Evolutionary conservation across 1,284 basidiomycete genomes (phyloP), one percentile per base, ranked within the genome.

Genomic region (Athelia psychrophila): DNA sequence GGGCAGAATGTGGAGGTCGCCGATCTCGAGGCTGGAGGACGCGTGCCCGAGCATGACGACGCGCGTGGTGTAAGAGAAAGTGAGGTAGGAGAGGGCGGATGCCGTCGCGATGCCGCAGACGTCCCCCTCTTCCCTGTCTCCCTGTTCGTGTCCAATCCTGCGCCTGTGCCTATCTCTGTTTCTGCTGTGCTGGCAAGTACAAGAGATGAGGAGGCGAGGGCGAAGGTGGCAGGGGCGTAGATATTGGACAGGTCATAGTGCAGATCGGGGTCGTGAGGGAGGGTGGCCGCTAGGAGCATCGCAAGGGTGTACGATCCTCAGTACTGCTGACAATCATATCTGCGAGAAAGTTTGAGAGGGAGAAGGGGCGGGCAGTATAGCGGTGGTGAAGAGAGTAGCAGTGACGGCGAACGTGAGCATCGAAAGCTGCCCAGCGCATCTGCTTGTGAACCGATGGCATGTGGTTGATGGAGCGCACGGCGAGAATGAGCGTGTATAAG

Each of bases 81-180:
- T 66, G 3, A 93, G 67, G 50, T 73, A 73, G 49, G 80, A 81
- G 70, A 79, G 81, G 1, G 85, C 76, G 4, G 80, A 86, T 13
- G 74, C 73, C 51, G 81, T 74, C 47, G 78, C 72, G 73, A 64
- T 9, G 80, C 66, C 15, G 83, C 80, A 1, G 85, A 87, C 0
- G 90, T 91, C 23, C 93, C 74, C 59, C 95, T 91, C 69, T 96
- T 95, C 47, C 92, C 83, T 19, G 92, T 81, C 2, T 96, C 80
- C 0, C 93, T 96, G 73, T 97, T 97, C 47, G 85, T 83, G 64
- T 92, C 97, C 6, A 97, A 72, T 51, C 89, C 81, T 10, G 90
- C 84, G 70, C n/a, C n/a, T n/a, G n/a, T n/a, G n/a, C n/a, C n/a
- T n/a, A n/a, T n/a, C n/a, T n/a, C n/a, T n/a, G n/a, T n/a, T n/a